Evolutionary conservation across 352 stramenopile species (phyloP), one percentile per base, ranked within the genome.

Genomic region (Thalassiosira oceanica): DNA sequence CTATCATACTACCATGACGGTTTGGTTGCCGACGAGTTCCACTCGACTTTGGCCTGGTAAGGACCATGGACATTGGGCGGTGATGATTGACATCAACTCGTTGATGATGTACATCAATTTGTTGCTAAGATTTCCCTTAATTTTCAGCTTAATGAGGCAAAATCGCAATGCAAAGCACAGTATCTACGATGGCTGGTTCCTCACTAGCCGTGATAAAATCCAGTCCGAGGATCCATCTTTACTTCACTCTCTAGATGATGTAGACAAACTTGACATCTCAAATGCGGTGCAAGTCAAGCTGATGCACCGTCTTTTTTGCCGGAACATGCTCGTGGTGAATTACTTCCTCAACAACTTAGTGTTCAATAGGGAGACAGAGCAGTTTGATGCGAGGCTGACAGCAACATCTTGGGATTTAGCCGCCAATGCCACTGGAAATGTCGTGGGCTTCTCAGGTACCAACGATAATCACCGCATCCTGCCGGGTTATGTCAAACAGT

Each of bases 361-460:
- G n/a, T 95, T 96, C 46, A 88, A 89, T 1, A 61, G 46, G 1
- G 92, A 97, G 49, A 95, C 76, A 3, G 68, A 87, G 6, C 90
- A 95, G 56, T 96, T 90, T 55, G 31, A 39, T 39, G 31, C 31
- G 2, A 79, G 89, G 0, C 61, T 96, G 0, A 84, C 78, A 4
- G 70, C 87, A 48, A 95, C 78, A 10, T 76, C 92, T 8, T 97
- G 92, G 91, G 84, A 96, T 68, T 54, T 96, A 26, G 89, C 86
- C 10, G 57, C 84, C 11, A 90, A 90, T 0, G 23, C 33, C 33
- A 63, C 46, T 28, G 48, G 73, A 1, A 72, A 61, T 0, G 85
- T 84, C 16, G 78, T 94, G 15, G 92, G 92, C 1, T 96, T 96
- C 52, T 96, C 90, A 0, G 93, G 91, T 0, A 97, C 92, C 8